phyloP scores from a whole-genome alignment of 495 filamentous ascomycete species.

The Aspergillus incahuasiensis region DNA sequence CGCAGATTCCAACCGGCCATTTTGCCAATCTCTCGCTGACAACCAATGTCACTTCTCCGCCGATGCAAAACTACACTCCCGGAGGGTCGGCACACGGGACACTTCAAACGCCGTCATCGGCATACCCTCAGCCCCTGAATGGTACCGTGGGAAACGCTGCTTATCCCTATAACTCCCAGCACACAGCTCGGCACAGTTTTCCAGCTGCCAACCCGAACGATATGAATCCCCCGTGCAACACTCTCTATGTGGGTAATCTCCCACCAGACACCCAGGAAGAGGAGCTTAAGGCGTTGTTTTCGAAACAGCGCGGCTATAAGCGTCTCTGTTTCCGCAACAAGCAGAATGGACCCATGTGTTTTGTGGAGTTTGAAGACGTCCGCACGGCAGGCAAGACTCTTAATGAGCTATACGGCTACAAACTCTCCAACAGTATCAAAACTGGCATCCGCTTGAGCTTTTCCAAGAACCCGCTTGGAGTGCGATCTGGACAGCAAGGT shows the following conservation, averaged over 20 bases:
- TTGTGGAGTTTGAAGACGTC: constrained; percentile 97
- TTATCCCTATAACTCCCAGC: constrained; percentile 55
- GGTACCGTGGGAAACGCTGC: constrained; percentile 37
- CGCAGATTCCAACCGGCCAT: constrained; percentile 66
- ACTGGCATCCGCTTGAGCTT: constrained; percentile 97
- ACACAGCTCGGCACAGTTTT: constrained; percentile 64
- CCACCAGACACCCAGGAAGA: constrained; percentile 94
- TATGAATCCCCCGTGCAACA: constrained; percentile 97
- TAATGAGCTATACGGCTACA: constrained; percentile 85
- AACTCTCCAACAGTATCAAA: constrained; percentile 87
- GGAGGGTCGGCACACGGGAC: constrained; percentile 35
- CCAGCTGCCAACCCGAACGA: constrained; percentile 93
- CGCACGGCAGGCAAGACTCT: constrained; percentile 90
- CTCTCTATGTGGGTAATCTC: constrained; percentile 93
- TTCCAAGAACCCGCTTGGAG: constrained; percentile 95
- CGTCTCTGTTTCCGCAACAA: constrained; percentile 96
- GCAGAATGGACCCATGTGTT: constrained; percentile 97
- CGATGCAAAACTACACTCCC: constrained; percentile 43
- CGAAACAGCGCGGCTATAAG: constrained; percentile 92
- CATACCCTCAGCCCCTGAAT: constrained; percentile 59
- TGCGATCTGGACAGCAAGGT: constrained; percentile 69
- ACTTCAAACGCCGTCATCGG: constrained; percentile 50
- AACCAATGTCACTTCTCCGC: constrained; percentile 55
- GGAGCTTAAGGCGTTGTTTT: constrained; percentile 92
- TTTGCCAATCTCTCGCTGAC: constrained; percentile 69